Evolutionary conservation across 441 rosid genomes (phyloP).

Genomic region (Raphanus hybrid): DNA sequence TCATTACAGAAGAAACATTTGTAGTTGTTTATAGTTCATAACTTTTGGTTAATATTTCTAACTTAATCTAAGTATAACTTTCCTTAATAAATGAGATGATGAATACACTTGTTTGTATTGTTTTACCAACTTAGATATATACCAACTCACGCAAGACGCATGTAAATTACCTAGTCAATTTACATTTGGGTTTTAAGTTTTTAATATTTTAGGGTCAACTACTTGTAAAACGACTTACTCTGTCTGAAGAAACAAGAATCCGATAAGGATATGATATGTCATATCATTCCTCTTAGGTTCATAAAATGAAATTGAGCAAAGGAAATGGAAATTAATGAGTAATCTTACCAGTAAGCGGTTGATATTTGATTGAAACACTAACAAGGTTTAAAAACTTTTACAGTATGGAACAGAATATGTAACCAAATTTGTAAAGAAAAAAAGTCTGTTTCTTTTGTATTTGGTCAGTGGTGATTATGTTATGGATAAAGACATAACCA

Average conservation of each 20-base stretch:
- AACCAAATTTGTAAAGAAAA: too few species aligned
- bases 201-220: too few species aligned
- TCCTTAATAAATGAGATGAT: background rate
- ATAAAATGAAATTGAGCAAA: too few species aligned
- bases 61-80: background rate
- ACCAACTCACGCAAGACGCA: background rate
- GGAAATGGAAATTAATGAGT: too few species aligned
- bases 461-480: too few species aligned
- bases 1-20: background rate
- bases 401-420: too few species aligned
- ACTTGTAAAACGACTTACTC: background rate
- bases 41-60: background rate
- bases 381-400: too few species aligned
- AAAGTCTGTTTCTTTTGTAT: too few species aligned
- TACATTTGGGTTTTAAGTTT: too few species aligned
- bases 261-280: background rate
- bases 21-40: background rate
- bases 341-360: too few species aligned
- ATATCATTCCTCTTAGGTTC: background rate
- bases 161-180: background rate
- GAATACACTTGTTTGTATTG: background rate
- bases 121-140: background rate
- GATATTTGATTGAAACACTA: too few species aligned
- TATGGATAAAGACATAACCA: too few species aligned
- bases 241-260: background rate